These are phyloP conservation scores for Tetrapisispora taiwanensis DNA, from an alignment of 805 yeast species.

Conservation along the genomic window DNA sequence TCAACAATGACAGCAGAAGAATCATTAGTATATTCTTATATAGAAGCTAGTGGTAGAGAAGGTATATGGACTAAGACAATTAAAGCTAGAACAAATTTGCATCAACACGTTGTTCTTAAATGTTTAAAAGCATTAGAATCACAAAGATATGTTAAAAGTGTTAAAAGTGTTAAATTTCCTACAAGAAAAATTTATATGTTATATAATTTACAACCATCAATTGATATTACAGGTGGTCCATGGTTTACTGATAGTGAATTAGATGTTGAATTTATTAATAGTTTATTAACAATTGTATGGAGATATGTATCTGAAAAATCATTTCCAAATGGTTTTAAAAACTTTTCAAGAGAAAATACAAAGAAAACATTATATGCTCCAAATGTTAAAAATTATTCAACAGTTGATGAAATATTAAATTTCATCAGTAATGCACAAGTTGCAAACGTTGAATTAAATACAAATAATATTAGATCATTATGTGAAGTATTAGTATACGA, in stretches of 20 bases:
- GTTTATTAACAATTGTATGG: slow-evolving; percentile 78
- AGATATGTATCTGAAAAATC: slow-evolving; percentile 68
- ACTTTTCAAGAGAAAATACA: slow-evolving; percentile 13
- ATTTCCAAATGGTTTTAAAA: slow-evolving; percentile 57
- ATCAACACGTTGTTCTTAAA: slow-evolving; percentile 80
- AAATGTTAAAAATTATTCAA: slow-evolving; percentile 53
- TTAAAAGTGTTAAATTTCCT: slow-evolving; percentile 85
- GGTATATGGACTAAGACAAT: slow-evolving; percentile 94
- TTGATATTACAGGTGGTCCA: slow-evolving; percentile 97
- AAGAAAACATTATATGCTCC: slow-evolving; percentile 37
- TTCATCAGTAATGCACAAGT: slow-evolving; percentile 66
- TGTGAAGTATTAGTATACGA: slow-evolving; percentile 86
- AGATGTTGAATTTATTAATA: slow-evolving; percentile 86
- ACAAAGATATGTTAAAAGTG: slow-evolving; percentile 76
- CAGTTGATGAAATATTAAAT: slow-evolving; percentile 61
- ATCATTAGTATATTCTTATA: slow-evolving; percentile 80
- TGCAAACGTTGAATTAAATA: slow-evolving; percentile 69
- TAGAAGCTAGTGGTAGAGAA: slow-evolving; percentile 87
- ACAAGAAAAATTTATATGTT: slow-evolving; percentile 95
- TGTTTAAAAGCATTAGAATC: slow-evolving; percentile 72
- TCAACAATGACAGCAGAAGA: slow-evolving; percentile 78
- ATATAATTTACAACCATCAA: slow-evolving; percentile 83
- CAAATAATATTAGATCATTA: slow-evolving; percentile 64
- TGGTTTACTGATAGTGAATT: slow-evolving; percentile 97
- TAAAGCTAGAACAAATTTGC: slow-evolving; percentile 77